Percentiles rank a stretch among this genome's conserved stretches.
phyloP scores from a whole-genome alignment of 495 filamentous ascomycete species.

The Saxophila tyrrhenica region DNA sequence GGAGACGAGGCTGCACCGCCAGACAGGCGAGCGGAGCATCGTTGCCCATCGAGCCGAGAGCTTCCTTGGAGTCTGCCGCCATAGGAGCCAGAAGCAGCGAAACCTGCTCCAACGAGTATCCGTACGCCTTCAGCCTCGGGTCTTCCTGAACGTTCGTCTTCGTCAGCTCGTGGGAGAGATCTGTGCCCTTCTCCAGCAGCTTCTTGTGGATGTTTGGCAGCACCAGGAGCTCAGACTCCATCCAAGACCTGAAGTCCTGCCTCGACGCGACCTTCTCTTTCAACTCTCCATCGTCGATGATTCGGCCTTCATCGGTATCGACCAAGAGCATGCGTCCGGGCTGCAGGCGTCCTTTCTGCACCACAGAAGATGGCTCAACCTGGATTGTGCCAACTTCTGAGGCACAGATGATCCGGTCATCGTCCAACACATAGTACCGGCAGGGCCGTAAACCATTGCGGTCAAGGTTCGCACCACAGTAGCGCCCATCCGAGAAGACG shows the following conservation, averaged over 20 bases:
- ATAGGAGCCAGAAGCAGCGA: constrained; percentile 89
- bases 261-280: constrained; percentile 80
- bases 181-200: constrained; percentile 46
- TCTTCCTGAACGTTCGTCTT: constrained; percentile 73
- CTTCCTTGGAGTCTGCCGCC: constrained; percentile 98
- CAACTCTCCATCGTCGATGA: constrained; percentile 90
- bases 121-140: constrained; percentile 73
- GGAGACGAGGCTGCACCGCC: constrained; percentile 74
- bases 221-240: constrained; percentile 77
- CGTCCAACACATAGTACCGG: constrained; percentile 95
- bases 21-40: constrained; percentile 92
- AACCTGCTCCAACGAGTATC: constrained; percentile 96
- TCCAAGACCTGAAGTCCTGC: constrained; percentile 78
- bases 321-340: constrained; percentile 97
- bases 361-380: constrained; percentile 78
- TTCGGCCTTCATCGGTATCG: constrained; percentile 87
- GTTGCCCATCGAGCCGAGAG: constrained; percentile 98
- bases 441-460: constrained; percentile 94
- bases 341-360: constrained; percentile 92
- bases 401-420: constrained; percentile 96
- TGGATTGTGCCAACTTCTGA: constrained; percentile 94
- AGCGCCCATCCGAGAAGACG: constrained; percentile 94
- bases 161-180: constrained; percentile 57
- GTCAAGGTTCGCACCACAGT: constrained; percentile 98
- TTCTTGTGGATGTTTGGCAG: constrained; percentile 59